Conservation (phyloP, 192 early-diverging fungal species). For the Fimicolochytrium jonesii region DNA sequence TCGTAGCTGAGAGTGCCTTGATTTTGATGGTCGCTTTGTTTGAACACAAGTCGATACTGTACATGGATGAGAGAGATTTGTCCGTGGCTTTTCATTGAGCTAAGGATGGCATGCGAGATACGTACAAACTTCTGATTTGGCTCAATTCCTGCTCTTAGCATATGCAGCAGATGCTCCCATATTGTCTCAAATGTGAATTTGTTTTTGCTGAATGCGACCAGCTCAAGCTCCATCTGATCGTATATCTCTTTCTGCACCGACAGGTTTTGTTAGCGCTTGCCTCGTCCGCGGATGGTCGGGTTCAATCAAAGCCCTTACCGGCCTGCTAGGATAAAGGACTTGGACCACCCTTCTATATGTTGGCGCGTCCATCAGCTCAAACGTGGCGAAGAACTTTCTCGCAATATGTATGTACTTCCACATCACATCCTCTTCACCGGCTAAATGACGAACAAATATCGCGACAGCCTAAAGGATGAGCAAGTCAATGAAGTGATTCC, state of each 20-base stretch:
- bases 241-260: slow-evolving; percentile 43
- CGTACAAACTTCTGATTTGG: slow-evolving; percentile 45
- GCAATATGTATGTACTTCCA: slow-evolving; percentile 50
- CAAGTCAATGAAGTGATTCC: not conserved
- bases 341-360: slow-evolving; percentile 32
- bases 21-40: slow-evolving; percentile 35
- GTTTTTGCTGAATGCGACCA: slow-evolving; percentile 47
- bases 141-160: slow-evolving; percentile 39
- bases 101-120: not conserved
- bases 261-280: too few species aligned
- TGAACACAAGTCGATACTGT: too few species aligned
- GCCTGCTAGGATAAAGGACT: slow-evolving; percentile 42
- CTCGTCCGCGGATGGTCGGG: too few species aligned
- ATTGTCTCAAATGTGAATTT: slow-evolving; percentile 32
- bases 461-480: slow-evolving; percentile 26
- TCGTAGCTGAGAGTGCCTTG: slow-evolving; percentile 28
- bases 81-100: too few species aligned
- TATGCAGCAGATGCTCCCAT: slow-evolving; percentile 46
- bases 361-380: slow-evolving; percentile 22
- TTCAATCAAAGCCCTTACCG: slow-evolving; percentile 29
- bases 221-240: slow-evolving; percentile 53
- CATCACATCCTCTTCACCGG: slow-evolving; percentile 38
- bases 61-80: too few species aligned
- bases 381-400: slow-evolving; percentile 29
- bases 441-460: slow-evolving; percentile 39